A percentile compares a stretch with the other conserved stretches of the same genome.
These are phyloP conservation scores for Xylona heveae DNA, from an alignment of 495 filamentous ascomycete genomes.

Conservation along the genomic window DNA sequence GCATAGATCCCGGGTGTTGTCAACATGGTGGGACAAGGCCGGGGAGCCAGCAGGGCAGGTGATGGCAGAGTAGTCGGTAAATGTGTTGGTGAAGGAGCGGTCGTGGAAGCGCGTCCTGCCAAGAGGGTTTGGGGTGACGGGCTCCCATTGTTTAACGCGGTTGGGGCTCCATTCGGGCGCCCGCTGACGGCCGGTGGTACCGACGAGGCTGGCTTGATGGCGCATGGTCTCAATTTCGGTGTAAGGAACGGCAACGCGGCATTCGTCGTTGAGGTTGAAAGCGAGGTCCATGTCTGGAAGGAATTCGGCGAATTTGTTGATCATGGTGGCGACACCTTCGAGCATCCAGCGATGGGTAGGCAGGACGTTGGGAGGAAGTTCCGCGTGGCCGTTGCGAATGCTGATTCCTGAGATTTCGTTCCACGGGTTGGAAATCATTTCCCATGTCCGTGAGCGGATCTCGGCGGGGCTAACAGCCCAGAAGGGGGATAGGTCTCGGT, in stretches of 20 bases:
- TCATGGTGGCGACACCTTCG: conserved; percentile 36
- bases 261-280: conserved; percentile 60
- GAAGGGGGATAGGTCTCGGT: conserved; percentile 48
- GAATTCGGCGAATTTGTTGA: conserved; percentile 42
- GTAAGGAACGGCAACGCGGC: conserved; percentile 53
- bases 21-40: conserved; percentile 24
- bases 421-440: conserved; percentile 23
- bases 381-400: conserved; percentile 23
- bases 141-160: conserved; percentile 18
- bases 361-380: conserved; percentile 21
- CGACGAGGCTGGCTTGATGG: conserved; percentile 4
- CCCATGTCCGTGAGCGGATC: conserved; percentile 27
- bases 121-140: conserved; percentile 21
- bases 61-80: conserved; percentile 23
- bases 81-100: conserved; percentile 20
- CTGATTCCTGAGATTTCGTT: conserved; percentile 27
- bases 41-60: conserved; percentile 36
- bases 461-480: conserved; percentile 42
- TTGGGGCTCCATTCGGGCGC: conserved; percentile 18
- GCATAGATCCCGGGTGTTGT: conserved; percentile 35
- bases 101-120: conserved; percentile 28
- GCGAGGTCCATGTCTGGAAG: conserved; percentile 66
- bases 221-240: conserved; percentile 25
- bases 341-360: conserved; percentile 36
- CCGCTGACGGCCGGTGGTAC: too few species aligned